These are phyloP conservation scores for Cystobasidiaceae sp. DNA, from an alignment of 1,284 basidiomycete species.

Conservation along the genomic window DNA sequence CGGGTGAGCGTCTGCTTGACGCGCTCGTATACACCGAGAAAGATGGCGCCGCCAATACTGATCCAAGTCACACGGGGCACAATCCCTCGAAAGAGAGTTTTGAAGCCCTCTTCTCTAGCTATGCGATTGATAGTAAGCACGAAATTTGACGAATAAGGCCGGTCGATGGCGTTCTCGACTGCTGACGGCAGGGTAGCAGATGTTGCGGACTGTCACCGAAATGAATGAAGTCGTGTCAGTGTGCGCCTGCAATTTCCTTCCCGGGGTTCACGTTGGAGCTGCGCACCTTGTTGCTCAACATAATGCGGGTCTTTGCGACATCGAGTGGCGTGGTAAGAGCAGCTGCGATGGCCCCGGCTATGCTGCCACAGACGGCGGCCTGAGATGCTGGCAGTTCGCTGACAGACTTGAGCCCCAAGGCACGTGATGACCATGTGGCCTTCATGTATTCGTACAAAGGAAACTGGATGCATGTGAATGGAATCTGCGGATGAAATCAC, in stretches of 20 bases:
- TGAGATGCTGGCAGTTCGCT: conserved; percentile 62
- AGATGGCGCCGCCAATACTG: conserved; percentile 91
- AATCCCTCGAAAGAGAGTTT: conserved; percentile 77
- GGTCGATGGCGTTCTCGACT: no score
- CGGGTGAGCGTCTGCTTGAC: conserved; percentile 23
- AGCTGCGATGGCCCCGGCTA: conserved; percentile 86
- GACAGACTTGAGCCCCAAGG: conserved; percentile 37
- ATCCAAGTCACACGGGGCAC: conserved; percentile 93
- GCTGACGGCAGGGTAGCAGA: no score
- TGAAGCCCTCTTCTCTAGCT: conserved; percentile 64
- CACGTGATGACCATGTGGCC: conserved; percentile 52
- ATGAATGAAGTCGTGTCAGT: no score
- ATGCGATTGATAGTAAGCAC: conserved; percentile 53
- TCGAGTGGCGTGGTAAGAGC: conserved; percentile 90
- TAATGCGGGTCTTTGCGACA: conserved; percentile 93
- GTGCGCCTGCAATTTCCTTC: no score
- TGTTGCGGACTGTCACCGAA: no score
- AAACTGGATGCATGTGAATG: conserved; percentile 96
- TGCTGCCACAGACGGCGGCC: conserved; percentile 83
- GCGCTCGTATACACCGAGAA: conserved; percentile 85
- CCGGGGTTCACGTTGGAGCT: conserved; percentile 46
- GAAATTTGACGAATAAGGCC: conserved; percentile 41
- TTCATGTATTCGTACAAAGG: conserved; percentile 92
- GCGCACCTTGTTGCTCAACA: conserved; percentile 55
- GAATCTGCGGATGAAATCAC: conserved; percentile 59